These are phyloP conservation scores for Didymella arachidicola DNA, from an alignment of 2,329 filamentous ascomycete species.

Conservation along the genomic window DNA sequence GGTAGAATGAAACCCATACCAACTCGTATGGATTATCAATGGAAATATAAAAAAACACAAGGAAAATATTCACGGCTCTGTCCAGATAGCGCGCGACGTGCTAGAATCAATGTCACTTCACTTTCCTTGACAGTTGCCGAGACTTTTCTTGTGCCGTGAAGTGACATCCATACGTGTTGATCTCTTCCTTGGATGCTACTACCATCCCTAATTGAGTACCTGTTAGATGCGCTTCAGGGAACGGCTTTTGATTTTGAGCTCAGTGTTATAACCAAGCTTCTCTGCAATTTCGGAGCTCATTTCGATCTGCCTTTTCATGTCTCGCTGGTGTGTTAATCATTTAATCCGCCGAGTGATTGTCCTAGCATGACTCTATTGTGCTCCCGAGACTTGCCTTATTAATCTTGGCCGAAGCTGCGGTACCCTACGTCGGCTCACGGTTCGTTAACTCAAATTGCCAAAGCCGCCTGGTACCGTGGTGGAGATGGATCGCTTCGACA, in stretches of 20 bases:
- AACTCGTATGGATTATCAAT: background rate
- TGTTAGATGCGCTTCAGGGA: too few species aligned
- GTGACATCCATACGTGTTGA: background rate
- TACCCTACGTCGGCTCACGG: background rate
- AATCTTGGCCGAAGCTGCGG: background rate
- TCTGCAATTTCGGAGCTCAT: too few species aligned
- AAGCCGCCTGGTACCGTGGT: background rate
- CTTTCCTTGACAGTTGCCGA: slow-evolving; percentile 1
- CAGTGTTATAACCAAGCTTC: background rate
- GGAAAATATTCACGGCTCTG: slow-evolving; percentile 3
- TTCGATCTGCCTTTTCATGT: too few species aligned
- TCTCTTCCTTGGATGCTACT: too few species aligned
- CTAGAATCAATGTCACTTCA: slow-evolving; percentile 11
- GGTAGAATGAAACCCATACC: slow-evolving; percentile 4
- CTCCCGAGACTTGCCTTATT: background rate
- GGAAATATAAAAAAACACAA: slow-evolving; percentile 6
- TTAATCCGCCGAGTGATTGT: background rate
- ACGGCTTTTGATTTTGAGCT: background rate
- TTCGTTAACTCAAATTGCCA: background rate
- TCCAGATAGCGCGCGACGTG: slow-evolving; percentile 4
- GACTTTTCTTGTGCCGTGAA: background rate
- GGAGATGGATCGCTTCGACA: background rate
- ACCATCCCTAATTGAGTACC: too few species aligned
- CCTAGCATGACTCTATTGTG: background rate
- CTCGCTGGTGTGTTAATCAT: background rate